phyloP scores from a whole-genome alignment of 345 rosid genomes.

The Salix caprea region DNA sequence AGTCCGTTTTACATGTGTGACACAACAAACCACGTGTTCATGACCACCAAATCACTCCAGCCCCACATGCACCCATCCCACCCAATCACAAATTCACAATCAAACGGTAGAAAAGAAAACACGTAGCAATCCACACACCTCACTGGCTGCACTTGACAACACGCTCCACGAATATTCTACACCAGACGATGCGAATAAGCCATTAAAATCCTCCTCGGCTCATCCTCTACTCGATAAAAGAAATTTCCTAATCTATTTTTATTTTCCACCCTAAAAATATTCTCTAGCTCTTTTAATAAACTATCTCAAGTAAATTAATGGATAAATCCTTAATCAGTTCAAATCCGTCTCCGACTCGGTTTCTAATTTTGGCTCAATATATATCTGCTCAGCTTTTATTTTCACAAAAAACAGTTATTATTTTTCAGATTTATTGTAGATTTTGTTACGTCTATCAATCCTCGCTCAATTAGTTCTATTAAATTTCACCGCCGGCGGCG shows the following conservation, averaged over 20 bases:
- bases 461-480: neutral
- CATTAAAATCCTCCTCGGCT: neutral
- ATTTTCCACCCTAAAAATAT: neutral
- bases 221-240: neutral
- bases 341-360: conserved; percentile 17
- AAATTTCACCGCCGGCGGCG: conserved; percentile 10
- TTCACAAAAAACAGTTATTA: conserved; percentile 6
- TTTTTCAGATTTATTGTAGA: conserved; percentile 36
- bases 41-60: neutral
- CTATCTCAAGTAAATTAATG: conserved; percentile 38
- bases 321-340: conserved; percentile 48
- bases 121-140: conserved; percentile 4
- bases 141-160: neutral
- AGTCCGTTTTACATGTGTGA: neutral
- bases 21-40: no score
- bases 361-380: conserved; percentile 20
- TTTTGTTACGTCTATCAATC: conserved; percentile 33
- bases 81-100: neutral
- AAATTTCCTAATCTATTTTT: neutral
- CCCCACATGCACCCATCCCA: neutral
- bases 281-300: neutral
- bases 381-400: conserved; percentile 25
- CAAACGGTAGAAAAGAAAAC: neutral
- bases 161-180: conserved; percentile 30
- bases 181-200: conserved; percentile 21